phyloP scores from a whole-genome alignment of 345 rosid genomes.

The Moringa oleifera region DNA sequence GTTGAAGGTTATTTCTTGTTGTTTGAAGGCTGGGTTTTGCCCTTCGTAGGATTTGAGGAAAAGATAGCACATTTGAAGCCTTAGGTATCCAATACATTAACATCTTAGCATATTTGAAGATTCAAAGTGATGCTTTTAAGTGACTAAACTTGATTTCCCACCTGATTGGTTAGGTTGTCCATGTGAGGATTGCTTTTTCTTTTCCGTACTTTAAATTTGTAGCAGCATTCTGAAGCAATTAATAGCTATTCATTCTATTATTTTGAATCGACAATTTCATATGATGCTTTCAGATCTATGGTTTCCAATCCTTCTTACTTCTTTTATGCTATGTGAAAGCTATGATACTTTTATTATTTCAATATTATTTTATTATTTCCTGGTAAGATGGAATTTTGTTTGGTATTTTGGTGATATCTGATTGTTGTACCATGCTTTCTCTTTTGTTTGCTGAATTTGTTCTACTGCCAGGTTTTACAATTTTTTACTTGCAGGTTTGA shows the following conservation, averaged over 20 bases:
- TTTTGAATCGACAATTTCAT: neutral
- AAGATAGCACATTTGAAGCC: too few relatives aligned
- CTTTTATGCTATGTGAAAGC: neutral
- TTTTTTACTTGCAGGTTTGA: neutral
- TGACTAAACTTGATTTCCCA: neutral
- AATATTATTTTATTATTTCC: neutral
- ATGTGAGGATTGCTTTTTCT: neutral
- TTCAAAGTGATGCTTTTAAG: neutral
- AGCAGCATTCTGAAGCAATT: neutral
- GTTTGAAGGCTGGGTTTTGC: neutral
- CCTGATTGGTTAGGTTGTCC: neutral
- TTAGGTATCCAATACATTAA: neutral
- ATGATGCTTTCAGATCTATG: neutral
- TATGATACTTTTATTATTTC: too few relatives aligned
- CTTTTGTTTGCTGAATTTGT: neutral
- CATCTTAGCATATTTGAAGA: neutral
- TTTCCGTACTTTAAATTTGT: neutral
- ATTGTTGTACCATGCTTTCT: too few relatives aligned
- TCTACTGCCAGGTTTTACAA: neutral
- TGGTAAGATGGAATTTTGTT: neutral
- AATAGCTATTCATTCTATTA: too few relatives aligned
- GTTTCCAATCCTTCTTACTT: neutral
- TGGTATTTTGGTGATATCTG: too few relatives aligned
- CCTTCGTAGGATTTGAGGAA: neutral
- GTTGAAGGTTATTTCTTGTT: neutral